Evolutionary conservation across 2,329 filamentous ascomycete genomes (phyloP).

Genomic region (Colletotrichum liaoningense): DNA sequence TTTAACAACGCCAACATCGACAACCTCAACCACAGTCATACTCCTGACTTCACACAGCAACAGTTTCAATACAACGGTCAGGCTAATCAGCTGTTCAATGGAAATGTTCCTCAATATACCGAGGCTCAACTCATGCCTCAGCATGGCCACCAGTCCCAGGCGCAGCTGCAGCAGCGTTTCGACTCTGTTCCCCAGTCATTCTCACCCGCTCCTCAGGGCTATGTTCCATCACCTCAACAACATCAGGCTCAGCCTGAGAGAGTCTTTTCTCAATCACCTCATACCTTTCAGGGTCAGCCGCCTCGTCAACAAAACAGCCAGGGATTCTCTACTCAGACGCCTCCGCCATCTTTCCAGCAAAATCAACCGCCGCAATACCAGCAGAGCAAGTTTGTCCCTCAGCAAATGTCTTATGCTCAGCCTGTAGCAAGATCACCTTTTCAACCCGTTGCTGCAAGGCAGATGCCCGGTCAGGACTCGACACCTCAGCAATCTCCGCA

Average conservation of each 20-base stretch:
- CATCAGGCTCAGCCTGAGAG: slow-evolving; percentile 33
- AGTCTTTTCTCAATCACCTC: slow-evolving; percentile 34
- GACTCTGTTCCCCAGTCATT: slow-evolving; percentile 31
- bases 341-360: slow-evolving; percentile 27
- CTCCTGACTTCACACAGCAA: slow-evolving; percentile 47
- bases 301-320: slow-evolving; percentile 27
- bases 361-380: slow-evolving; percentile 27
- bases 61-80: slow-evolving; percentile 48
- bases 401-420: slow-evolving; percentile 31
- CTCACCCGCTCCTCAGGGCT: slow-evolving; percentile 40
- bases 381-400: slow-evolving; percentile 34
- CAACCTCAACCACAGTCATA: slow-evolving; percentile 45
- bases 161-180: slow-evolving; percentile 47
- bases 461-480: slow-evolving; percentile 15
- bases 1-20: slow-evolving; percentile 42
- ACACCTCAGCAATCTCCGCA: slow-evolving; percentile 16
- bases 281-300: slow-evolving; percentile 30
- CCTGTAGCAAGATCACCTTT: slow-evolving; percentile 11
- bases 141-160: slow-evolving; percentile 47
- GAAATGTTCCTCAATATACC: slow-evolving; percentile 45
- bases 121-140: slow-evolving; percentile 49
- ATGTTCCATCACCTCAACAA: slow-evolving; percentile 41
- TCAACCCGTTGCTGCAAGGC: slow-evolving; percentile 27
- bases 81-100: slow-evolving; percentile 46
- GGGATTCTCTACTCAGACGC: slow-evolving; percentile 27